Percentiles rank a stretch among this genome's conserved stretches.
Conservation (phyloP, 331 rosid species). For the Rosa hybrid region DNA sequence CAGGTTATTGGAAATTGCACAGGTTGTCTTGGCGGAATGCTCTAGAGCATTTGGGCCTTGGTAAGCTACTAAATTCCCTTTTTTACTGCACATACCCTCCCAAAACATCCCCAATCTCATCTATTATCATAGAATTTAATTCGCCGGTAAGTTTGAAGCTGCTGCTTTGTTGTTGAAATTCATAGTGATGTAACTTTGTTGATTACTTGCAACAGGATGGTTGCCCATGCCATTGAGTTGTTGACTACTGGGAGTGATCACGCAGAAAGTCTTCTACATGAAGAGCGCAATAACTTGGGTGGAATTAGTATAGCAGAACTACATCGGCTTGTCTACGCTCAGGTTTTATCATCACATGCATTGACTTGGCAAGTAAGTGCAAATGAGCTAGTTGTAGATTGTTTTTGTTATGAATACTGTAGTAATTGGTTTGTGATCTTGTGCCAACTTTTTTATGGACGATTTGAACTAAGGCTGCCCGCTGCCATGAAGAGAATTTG, state of each 20-base stretch:
- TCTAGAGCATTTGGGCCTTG: conserved; percentile 94
- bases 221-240: conserved; percentile 83
- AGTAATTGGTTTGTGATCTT: neutral
- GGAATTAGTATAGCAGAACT: conserved; percentile 89
- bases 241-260: conserved; percentile 87
- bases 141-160: neutral
- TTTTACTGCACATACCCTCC: conserved; percentile 5
- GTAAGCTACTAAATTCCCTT: conserved; percentile 50
- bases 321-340: conserved; percentile 88
- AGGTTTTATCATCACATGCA: conserved; percentile 82
- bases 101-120: neutral
- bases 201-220: conserved; percentile 69
- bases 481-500: neutral
- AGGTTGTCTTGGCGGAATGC: conserved; percentile 97
- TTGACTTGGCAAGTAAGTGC: conserved; percentile 96
- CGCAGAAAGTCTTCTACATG: conserved; percentile 77
- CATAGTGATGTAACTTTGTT: conserved; percentile 20
- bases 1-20: conserved; percentile 38
- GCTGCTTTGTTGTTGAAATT: conserved; percentile 7
- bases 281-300: conserved; percentile 72
- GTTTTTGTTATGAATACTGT: conserved; percentile 5
- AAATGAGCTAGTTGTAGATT: conserved; percentile 22
- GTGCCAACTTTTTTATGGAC: neutral
- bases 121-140: neutral
- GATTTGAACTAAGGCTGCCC: no score